These are phyloP conservation scores for Penicillium psychrosexuale DNA, from an alignment of 2,329 filamentous ascomycete species.

Conservation along the genomic window DNA sequence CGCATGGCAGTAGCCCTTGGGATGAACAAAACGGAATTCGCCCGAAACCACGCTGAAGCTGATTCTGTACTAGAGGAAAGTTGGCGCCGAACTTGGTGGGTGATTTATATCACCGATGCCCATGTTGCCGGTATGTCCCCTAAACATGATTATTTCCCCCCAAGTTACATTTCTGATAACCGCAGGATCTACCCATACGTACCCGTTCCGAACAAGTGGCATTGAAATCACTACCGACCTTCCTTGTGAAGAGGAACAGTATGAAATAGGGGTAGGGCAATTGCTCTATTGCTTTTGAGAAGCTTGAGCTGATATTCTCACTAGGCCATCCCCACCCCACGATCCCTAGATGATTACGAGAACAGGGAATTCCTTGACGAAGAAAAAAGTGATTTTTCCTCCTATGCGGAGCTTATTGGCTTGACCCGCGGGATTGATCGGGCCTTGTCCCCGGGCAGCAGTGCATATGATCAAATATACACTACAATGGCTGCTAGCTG, in stretches of 20 bases:
- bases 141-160: neutral
- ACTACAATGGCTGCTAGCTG: neutral
- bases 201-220: constrained; percentile 21
- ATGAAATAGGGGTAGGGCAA: constrained; percentile 25
- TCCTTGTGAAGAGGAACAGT: constrained; percentile 29
- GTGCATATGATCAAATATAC: neutral
- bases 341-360: constrained; percentile 31
- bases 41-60: neutral
- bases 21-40: constrained; percentile 9
- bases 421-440: constrained; percentile 21
- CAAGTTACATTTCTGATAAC: neutral
- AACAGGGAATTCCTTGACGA: constrained; percentile 27
- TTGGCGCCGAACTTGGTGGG: constrained; percentile 48
- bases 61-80: constrained; percentile 23
- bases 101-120: constrained; percentile 66
- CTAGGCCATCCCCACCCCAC: constrained; percentile 14
- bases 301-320: neutral
- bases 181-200: constrained; percentile 16
- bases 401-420: constrained; percentile 30
- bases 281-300: neutral
- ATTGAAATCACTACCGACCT: constrained; percentile 24
- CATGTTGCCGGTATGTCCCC: constrained; percentile 64
- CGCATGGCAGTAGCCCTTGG: constrained; percentile 9
- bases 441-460: constrained; percentile 21
- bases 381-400: constrained; percentile 26